phyloP scores from a whole-genome alignment of 1,284 basidiomycete genomes.

The Fomes fomentarius region DNA sequence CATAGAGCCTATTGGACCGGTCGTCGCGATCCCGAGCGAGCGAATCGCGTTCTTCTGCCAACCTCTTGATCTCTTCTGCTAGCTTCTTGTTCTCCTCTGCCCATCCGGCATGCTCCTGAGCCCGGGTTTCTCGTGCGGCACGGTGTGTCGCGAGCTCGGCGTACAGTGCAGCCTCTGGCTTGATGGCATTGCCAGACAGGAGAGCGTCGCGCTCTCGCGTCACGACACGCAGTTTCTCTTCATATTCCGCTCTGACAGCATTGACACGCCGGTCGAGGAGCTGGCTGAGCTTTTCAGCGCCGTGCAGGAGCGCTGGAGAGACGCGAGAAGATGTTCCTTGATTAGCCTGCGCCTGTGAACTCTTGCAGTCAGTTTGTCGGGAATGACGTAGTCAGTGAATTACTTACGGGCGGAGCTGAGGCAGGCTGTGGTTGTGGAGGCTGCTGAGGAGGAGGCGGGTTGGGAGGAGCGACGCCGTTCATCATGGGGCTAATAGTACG shows the following conservation, averaged over 20 bases:
- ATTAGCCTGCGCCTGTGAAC: not conserved
- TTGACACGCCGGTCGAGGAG: constrained; percentile 11
- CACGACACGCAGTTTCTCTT: constrained; percentile 5
- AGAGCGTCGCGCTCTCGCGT: constrained; percentile 9
- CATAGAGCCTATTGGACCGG: not conserved
- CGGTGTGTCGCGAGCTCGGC: not conserved
- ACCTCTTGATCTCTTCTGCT: constrained; percentile 1
- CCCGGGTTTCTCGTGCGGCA: not conserved
- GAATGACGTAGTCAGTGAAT: not conserved
- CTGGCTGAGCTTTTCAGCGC: constrained; percentile 3
- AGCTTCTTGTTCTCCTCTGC: constrained; percentile 1
- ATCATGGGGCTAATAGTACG: not conserved
- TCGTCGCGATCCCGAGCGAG: constrained; percentile 1
- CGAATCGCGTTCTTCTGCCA: not conserved
- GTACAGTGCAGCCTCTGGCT: not conserved
- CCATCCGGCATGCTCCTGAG: constrained; percentile 1
- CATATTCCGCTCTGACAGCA: constrained; percentile 6
- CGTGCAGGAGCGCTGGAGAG: constrained; percentile 14
- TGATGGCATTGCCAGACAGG: not conserved
- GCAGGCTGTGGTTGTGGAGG: not conserved
- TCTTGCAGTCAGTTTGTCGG: no score
- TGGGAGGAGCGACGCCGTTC: not conserved
- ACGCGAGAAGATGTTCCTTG: not conserved
- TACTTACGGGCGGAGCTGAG: not conserved
- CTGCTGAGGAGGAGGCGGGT: not conserved